phyloP scores from a whole-genome alignment of 257 asterid species.

The Misopates orontium region DNA sequence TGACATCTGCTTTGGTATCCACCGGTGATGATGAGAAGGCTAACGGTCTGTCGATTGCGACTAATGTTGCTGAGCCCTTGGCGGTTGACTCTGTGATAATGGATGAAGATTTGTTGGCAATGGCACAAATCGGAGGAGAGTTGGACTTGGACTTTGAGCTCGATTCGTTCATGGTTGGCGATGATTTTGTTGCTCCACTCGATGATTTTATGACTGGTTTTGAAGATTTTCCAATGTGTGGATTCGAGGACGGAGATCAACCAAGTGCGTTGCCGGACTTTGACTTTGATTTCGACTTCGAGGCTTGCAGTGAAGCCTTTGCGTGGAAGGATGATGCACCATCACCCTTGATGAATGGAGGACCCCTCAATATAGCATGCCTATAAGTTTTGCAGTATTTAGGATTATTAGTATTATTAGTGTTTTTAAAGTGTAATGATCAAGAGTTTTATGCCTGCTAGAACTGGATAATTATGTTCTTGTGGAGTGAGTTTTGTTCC shows the following conservation, averaged over 20 bases:
- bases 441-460: constrained; percentile 10
- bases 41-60: background rate
- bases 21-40: constrained; percentile 2
- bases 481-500: no score
- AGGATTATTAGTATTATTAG: constrained; percentile 11
- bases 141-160: constrained; percentile 54
- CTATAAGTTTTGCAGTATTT: constrained; percentile 78
- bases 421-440: constrained; percentile 20
- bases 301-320: constrained; percentile 41
- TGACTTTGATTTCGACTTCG: constrained; percentile 57
- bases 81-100: background rate
- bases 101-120: constrained; percentile 31
- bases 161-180: constrained; percentile 35
- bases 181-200: constrained; percentile 31
- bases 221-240: constrained; percentile 50
- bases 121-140: constrained; percentile 47
- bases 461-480: no score
- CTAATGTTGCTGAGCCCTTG: constrained; percentile 16
- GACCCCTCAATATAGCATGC: constrained; percentile 75
- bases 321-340: constrained; percentile 65
- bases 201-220: constrained; percentile 43
- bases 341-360: constrained; percentile 36
- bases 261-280: constrained; percentile 51
- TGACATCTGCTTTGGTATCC: constrained; percentile 20
- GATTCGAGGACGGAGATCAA: constrained; percentile 37